phyloP scores from a whole-genome alignment of 345 rosid species.

The Firmiana major region DNA sequence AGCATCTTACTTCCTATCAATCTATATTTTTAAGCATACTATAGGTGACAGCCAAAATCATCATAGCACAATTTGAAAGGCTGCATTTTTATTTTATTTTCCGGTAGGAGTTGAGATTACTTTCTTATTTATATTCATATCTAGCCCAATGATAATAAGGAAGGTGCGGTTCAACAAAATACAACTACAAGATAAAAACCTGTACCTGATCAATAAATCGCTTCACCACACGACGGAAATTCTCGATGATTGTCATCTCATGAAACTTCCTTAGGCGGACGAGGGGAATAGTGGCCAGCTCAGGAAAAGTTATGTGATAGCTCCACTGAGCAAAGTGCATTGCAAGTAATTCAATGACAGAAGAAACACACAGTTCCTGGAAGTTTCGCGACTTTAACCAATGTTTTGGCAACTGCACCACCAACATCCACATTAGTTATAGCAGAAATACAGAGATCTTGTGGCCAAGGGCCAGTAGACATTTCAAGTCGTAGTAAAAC shows the following conservation, averaged over 20 bases:
- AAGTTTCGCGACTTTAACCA: conserved; percentile 84
- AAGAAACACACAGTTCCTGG: conserved; percentile 59
- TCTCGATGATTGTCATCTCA: conserved; percentile 56
- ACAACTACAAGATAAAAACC: not conserved
- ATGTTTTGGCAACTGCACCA: conserved; percentile 77
- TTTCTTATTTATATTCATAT: not conserved
- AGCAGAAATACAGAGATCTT: not conserved
- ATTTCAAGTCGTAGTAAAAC: not conserved
- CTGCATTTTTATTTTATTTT: not conserved
- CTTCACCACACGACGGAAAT: conserved; percentile 51
- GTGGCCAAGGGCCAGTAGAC: not conserved
- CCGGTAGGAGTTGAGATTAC: not conserved
- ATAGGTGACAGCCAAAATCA: not conserved
- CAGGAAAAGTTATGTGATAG: conserved; percentile 85
- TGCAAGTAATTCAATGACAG: conserved; percentile 69
- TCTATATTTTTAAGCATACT: not conserved
- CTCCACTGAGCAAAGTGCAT: conserved; percentile 88
- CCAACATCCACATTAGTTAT: conserved; percentile 6
- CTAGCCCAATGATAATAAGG: not conserved
- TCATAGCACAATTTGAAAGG: not conserved
- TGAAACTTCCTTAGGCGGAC: conserved; percentile 60
- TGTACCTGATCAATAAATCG: conserved; percentile 79
- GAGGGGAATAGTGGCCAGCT: conserved; percentile 74
- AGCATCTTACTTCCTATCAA: not conserved
- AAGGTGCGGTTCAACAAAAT: not conserved